Percentiles rank a stretch among this genome's conserved stretches.
Conservation (phyloP, 345 rosid genomes). For the Sonneratia alba region DNA sequence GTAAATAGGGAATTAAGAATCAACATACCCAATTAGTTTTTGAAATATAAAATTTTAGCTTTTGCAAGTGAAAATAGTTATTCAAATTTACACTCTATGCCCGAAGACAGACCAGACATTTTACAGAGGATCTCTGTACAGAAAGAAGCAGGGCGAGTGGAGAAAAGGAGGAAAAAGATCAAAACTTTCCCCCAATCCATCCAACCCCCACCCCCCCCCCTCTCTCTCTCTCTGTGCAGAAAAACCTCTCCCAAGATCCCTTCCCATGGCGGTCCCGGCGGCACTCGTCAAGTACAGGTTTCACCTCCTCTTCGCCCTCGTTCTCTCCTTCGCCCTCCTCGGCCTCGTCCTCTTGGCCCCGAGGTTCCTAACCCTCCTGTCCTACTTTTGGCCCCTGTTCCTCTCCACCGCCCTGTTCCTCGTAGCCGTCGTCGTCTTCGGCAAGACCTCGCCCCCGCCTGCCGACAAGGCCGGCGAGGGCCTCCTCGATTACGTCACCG, state of each 20-base stretch:
- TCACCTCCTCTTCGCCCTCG: constrained; percentile 35
- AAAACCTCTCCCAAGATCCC: not conserved
- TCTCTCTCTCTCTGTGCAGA: not conserved
- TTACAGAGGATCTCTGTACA: constrained; percentile 24
- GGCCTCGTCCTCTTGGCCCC: constrained; percentile 49
- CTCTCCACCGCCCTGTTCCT: constrained; percentile 88
- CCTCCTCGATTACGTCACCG: constrained; percentile 73
- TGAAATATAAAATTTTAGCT: no score
- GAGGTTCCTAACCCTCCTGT: constrained; percentile 52
- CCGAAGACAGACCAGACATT: not conserved
- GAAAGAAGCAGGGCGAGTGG: not conserved
- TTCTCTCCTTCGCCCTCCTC: constrained; percentile 16
- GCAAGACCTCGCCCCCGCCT: constrained; percentile 38
- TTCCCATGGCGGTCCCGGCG: constrained; percentile 53
- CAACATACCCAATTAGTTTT: no score
- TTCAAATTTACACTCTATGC: not conserved
- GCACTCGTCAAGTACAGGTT: constrained; percentile 47
- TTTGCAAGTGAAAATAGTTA: not conserved
- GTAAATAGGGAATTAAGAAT: no score
- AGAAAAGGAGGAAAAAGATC: not conserved
- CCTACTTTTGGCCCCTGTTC: constrained; percentile 87
- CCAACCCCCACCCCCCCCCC: not conserved
- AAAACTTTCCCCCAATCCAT: not conserved
- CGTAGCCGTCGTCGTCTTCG: constrained; percentile 56
- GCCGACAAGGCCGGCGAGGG: constrained; percentile 44